These are phyloP conservation scores for Dendrobium huoshanense DNA, from an alignment of 106 monocot species.

Conservation along the genomic window DNA sequence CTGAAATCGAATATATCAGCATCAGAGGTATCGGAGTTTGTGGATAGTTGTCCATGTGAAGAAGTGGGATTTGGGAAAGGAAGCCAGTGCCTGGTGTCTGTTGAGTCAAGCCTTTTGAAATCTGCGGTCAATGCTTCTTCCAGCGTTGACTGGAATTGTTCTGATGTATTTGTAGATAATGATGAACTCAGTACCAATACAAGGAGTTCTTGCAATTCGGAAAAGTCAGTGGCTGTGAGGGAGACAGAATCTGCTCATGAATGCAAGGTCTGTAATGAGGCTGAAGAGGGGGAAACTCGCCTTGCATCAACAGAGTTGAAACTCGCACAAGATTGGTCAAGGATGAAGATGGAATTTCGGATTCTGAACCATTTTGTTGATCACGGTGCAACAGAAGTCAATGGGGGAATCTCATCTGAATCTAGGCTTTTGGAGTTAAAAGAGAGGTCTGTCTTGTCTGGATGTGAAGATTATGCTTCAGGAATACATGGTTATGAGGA, in stretches of 20 bases:
- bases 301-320: background rate
- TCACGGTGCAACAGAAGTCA: background rate
- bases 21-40: background rate
- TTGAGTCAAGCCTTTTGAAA: background rate
- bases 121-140: background rate
- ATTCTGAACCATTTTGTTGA: background rate
- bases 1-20: background rate
- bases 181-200: background rate
- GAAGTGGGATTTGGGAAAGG: background rate
- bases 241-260: background rate
- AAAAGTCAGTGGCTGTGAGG: background rate
- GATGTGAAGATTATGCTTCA: background rate
- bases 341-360: background rate
- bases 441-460: background rate
- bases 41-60: background rate
- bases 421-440: constrained; percentile 1
- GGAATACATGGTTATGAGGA: background rate
- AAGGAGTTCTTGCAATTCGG: background rate
- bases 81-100: background rate
- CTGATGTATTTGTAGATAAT: background rate
- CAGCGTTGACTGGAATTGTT: background rate
- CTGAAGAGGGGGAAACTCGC: background rate
- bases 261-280: background rate
- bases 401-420: background rate
- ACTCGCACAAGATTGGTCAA: background rate